Conservation (phyloP, 225 moss, liverwort and hornwort genomes). For the Polytrichum formosum region DNA sequence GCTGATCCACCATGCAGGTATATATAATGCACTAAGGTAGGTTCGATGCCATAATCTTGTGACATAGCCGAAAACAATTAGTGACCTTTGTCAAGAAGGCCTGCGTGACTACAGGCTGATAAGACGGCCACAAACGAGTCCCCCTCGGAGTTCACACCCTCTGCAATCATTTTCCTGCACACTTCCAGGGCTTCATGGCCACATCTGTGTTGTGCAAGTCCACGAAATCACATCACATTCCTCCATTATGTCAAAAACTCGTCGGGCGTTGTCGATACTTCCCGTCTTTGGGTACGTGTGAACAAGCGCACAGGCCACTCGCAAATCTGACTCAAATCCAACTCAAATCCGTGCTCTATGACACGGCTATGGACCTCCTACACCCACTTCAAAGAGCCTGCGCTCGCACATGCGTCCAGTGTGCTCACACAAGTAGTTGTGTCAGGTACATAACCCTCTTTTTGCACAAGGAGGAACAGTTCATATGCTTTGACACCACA, state of each 20-base stretch:
- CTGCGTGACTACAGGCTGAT: slow-evolving; percentile 8
- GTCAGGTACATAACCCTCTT: background rate
- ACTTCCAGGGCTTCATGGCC: slow-evolving; percentile 7
- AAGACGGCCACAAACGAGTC: too few species aligned
- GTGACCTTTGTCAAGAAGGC: slow-evolving; percentile 10
- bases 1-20: slow-evolving; percentile 1
- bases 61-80: slow-evolving; percentile 1
- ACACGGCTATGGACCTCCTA: slow-evolving; percentile 1
- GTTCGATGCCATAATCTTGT: background rate
- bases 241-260: background rate
- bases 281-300: slow-evolving; percentile 4
- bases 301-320: background rate
- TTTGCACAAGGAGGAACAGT: background rate
- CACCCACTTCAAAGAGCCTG: background rate
- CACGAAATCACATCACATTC: slow-evolving; percentile 6
- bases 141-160: slow-evolving; percentile 6
- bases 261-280: background rate
- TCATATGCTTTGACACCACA: background rate
- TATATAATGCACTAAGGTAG: background rate
- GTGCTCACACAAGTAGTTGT: background rate
- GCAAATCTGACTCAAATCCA: slow-evolving; percentile 5
- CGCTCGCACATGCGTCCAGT: slow-evolving; percentile 2
- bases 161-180: slow-evolving; percentile 1
- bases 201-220: slow-evolving; percentile 6
- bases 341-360: background rate